Base-by-base conservation (phyloP, 192 early-diverging fungal species). In the Phlyctochytrium arcticum region DNA sequence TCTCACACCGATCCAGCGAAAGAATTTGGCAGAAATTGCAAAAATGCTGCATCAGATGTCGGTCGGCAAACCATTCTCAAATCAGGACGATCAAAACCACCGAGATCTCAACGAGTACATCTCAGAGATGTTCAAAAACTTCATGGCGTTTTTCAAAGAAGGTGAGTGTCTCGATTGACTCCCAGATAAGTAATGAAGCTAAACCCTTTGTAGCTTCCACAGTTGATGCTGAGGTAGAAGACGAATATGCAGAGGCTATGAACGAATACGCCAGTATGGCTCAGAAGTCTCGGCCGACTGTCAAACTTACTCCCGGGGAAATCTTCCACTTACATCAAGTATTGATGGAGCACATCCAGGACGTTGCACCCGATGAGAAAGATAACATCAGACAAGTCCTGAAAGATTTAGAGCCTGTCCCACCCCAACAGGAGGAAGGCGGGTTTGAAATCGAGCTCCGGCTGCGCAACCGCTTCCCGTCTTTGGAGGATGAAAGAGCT, bases 241-340 rank as follows among this genome's bases (percentile, higher is more conserved):
- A 99, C 71, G 84, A 87, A 30, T 85, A 90, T 62, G 96, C 93
- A 73, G 83, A 89, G 21, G 66, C 58, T 27, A 92, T 98, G 37
- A 91, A 96, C 75, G 90, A 89, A 72, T 95, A 89, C 69, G 80
- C 85, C 4, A 96, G 98, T 44, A 75, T 76, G 36, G 64, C 83
- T 80, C 10, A 81, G 76, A 50, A 90, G 12, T 80, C 90, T 62
- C 92, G 93, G 62, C 92, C 93, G 10, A 81, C 81, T 3, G 88
- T 99, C 34, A 89, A 91, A 68, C 95, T 99, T 60, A 88, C 90
- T 3, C 89, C 94, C 8, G 78, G 85, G 49, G 96, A 98, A 78
- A 89, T 99, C 54, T 92, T 90, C 65, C 85, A 89, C 24, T 87
- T 96, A 60, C 98, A 99, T 71, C 80, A 80, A 51, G 85, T 87